Base-by-base conservation (phyloP, 2,329 filamentous ascomycete species). In the Remersonia thermophila region DNA sequence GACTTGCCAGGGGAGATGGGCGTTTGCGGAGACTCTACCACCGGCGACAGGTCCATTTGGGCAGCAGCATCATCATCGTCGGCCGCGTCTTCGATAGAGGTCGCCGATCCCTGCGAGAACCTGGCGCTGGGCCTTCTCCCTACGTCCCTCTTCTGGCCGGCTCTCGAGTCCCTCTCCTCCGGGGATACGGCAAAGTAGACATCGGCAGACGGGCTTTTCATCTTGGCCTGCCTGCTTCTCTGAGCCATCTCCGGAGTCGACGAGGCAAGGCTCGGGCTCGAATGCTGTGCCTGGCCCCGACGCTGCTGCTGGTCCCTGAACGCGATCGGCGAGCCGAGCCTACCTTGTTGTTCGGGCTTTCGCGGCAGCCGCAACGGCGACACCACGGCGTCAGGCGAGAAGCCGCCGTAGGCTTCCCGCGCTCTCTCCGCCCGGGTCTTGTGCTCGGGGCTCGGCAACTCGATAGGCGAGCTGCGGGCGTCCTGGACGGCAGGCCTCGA, bases 1-100 rank as follows among this genome's bases (percentile, higher is more conserved):
- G 49, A 49, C 27, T 42, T 47, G 2, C 47, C 46, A 2, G 39
- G 42, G 11, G 25, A 47, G 14, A 46, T 42, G 3, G 47, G 44
- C 2, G 47, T 40, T 11, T 51, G 50, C 3, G 65, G 66, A 0
- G 64, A 67, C 46, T 72, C 67, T 10, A 54, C 55, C 5, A 72
- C 67, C 1, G 67, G 68, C 0, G 68, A 67, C 4, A 71, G 55
- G 30, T 55, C 59, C 8, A 30, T 37, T 31, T 46, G 50, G 9
- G 43, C 40, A 10, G 40, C 39, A 15, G 41, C 31, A 13, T 38
- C 42, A 4, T 46, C 47, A 11, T 46, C 47, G 9, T 47, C 40
- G 3, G 23, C 41, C 10, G 43, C 52, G 9, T 46, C 54, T n/a
- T 53, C 56, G 33, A 65, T 63, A 1, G 60, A 62, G 2, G 62